Evolutionary conservation across 176 grass and related monocot genomes (phyloP).

Genomic region (Juncus effusus): DNA sequence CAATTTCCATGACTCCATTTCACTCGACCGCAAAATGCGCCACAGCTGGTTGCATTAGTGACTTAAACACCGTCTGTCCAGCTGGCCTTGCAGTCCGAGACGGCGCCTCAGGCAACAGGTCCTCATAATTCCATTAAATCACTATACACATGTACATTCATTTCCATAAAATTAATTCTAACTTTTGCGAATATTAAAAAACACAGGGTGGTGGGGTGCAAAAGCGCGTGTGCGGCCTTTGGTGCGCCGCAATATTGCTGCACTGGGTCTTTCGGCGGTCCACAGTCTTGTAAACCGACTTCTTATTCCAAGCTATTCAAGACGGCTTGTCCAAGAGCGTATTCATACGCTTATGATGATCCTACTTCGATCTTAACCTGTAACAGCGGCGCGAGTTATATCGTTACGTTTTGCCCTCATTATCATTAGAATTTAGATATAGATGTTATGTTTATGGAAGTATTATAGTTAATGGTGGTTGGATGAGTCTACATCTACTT

Average conservation of each 20-base stretch:
- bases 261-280: slow-evolving; percentile 67
- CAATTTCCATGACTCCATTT: slow-evolving; percentile 75
- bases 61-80: slow-evolving; percentile 84
- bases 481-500: slow-evolving; percentile 18
- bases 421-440: slow-evolving; percentile 24
- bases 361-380: slow-evolving; percentile 81
- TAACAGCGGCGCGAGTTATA: slow-evolving; percentile 63
- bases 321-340: slow-evolving; percentile 72
- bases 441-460: neutral
- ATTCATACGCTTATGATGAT: slow-evolving; percentile 96
- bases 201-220: slow-evolving; percentile 63
- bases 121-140: neutral
- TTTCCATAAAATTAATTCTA: neutral
- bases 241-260: slow-evolving; percentile 77
- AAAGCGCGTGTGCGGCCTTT: slow-evolving; percentile 72
- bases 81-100: slow-evolving; percentile 59
- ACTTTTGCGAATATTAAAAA: neutral
- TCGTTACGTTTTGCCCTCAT: slow-evolving; percentile 89
- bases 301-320: slow-evolving; percentile 87
- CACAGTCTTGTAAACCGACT: slow-evolving; percentile 88
- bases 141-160: neutral
- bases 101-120: slow-evolving; percentile 27
- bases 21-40: slow-evolving; percentile 46
- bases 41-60: slow-evolving; percentile 70
- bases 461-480: neutral